A percentile compares a stretch with the other conserved stretches of the same genome.
phyloP scores from a whole-genome alignment of 768 basidiomycete genomes.

The Phanerodontia chrysosporium region DNA sequence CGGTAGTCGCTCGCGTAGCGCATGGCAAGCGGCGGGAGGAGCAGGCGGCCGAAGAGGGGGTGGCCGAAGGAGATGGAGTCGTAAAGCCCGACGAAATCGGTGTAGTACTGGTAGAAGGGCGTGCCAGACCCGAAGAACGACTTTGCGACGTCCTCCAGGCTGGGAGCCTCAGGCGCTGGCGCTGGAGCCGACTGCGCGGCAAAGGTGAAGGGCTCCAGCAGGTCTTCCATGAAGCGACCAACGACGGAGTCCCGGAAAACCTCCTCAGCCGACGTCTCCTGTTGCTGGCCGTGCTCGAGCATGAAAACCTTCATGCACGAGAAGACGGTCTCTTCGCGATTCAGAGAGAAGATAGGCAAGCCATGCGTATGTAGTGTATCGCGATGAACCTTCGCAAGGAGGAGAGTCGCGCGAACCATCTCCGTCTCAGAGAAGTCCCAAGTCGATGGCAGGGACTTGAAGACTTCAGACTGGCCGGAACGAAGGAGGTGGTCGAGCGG shows the following conservation, averaged over 20 bases:
- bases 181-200: slow-evolving; percentile 19
- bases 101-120: slow-evolving; percentile 93
- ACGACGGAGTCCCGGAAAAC: slow-evolving; percentile 80
- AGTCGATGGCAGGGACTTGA: slow-evolving; percentile 56
- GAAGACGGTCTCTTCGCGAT: slow-evolving; percentile 58
- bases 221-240: slow-evolving; percentile 48
- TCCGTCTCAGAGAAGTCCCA: slow-evolving; percentile 85
- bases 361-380: slow-evolving; percentile 41
- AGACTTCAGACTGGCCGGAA: slow-evolving; percentile 69
- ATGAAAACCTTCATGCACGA: slow-evolving; percentile 92
- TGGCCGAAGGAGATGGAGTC: slow-evolving; percentile 88
- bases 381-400: slow-evolving; percentile 50
- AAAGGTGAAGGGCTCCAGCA: slow-evolving; percentile 54
- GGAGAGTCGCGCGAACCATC: slow-evolving; percentile 62
- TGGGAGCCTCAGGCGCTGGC: slow-evolving; percentile 18
- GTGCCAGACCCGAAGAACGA: slow-evolving; percentile 60
- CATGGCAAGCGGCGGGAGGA: slow-evolving; percentile 76
- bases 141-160: slow-evolving; percentile 51
- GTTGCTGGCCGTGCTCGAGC: slow-evolving; percentile 80
- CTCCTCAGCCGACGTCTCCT: slow-evolving; percentile 39
- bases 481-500: slow-evolving; percentile 78
- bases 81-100: slow-evolving; percentile 87
- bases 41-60: slow-evolving; percentile 64
- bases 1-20: slow-evolving; percentile 80
- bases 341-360: slow-evolving; percentile 38